Evolutionary conservation across 768 basidiomycete species (phyloP).

Genomic region (Lyophyllum atratum): DNA sequence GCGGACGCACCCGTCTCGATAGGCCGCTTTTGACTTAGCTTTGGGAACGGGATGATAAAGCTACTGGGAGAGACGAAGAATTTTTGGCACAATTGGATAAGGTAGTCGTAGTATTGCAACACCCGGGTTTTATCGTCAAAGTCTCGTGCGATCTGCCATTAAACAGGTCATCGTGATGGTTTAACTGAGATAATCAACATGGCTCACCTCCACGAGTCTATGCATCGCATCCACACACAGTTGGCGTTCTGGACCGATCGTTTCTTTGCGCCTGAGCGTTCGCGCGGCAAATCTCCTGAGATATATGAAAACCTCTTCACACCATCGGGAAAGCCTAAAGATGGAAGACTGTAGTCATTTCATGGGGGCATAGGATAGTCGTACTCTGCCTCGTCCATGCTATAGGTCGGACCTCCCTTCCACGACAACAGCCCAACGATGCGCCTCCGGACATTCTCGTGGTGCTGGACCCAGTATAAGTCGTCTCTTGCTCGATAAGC

Average conservation of each 20-base stretch:
- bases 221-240: slow-evolving; percentile 12
- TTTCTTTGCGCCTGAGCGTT: background rate
- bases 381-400: background rate
- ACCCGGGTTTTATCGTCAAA: slow-evolving; percentile 7
- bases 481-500: background rate
- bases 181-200: background rate
- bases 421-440: slow-evolving; percentile 1
- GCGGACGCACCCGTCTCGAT: slow-evolving; percentile 17
- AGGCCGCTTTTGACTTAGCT: background rate
- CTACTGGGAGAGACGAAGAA: slow-evolving; percentile 1
- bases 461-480: slow-evolving; percentile 6
- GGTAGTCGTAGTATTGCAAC: slow-evolving; percentile 10
- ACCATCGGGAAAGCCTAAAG: slow-evolving; percentile 9
- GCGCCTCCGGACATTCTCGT: slow-evolving; percentile 1
- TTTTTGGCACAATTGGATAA: slow-evolving; percentile 11
- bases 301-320: slow-evolving; percentile 6
- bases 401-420: background rate
- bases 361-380: background rate
- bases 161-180: background rate
- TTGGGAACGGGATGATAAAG: slow-evolving; percentile 4
- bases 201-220: slow-evolving; percentile 13
- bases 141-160: slow-evolving; percentile 4
- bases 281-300: background rate
- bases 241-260: background rate
- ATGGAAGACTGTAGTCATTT: background rate